Conservation (phyloP, 345 rosid species). For the Erodium maritimum region DNA sequence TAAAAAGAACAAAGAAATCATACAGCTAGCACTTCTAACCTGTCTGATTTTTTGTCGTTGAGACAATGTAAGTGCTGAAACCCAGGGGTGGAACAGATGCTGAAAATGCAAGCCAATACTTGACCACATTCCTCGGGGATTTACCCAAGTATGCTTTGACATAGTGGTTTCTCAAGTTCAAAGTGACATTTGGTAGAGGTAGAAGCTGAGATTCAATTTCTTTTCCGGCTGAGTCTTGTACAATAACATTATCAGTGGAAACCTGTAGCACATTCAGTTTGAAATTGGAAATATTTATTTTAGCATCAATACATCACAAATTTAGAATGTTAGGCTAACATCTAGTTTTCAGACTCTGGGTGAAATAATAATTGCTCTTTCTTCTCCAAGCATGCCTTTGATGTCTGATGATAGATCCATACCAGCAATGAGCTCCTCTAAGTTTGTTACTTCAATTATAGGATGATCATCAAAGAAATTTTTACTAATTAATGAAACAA, state of each 20-base stretch:
- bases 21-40: constrained; percentile 25
- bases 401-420: not conserved
- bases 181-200: constrained; percentile 47
- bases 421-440: not conserved
- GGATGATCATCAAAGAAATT: not conserved
- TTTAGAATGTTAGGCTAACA: not conserved
- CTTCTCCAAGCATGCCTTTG: not conserved
- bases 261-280: constrained; percentile 31
- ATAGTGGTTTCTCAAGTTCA: constrained; percentile 40
- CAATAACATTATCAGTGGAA: constrained; percentile 36
- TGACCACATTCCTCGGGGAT: constrained; percentile 32
- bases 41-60: constrained; percentile 34
- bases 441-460: not conserved
- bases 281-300: not conserved
- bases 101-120: constrained; percentile 74
- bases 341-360: not conserved
- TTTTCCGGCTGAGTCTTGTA: constrained; percentile 60
- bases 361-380: not conserved
- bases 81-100: constrained; percentile 89
- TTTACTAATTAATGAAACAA: not conserved
- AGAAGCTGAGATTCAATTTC: constrained; percentile 68
- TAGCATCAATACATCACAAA: too few relatives aligned
- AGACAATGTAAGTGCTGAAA: constrained; percentile 65
- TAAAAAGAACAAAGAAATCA: constrained; percentile 10
- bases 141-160: constrained; percentile 65